A percentile compares a stretch with the other conserved stretches of the same genome.
These are phyloP conservation scores for Alternaria conjuncta DNA, from an alignment of 2,329 filamentous ascomycete genomes.

Conservation along the genomic window DNA sequence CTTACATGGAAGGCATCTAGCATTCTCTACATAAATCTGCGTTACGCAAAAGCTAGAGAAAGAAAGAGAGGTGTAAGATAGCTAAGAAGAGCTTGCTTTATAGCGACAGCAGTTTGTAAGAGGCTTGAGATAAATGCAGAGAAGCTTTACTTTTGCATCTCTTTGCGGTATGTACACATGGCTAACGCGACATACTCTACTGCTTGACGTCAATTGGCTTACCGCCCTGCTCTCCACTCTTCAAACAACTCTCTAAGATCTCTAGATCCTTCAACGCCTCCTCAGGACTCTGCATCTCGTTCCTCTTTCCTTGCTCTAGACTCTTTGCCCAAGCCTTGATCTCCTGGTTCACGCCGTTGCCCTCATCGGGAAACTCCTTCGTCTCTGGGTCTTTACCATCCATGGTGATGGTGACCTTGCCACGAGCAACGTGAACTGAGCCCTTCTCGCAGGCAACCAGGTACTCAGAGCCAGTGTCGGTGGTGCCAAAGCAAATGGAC, in stretches of 20 bases:
- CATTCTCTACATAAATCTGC: not conserved
- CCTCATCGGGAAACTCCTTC: slow-evolving; percentile 57
- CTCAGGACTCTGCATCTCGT: slow-evolving; percentile 62
- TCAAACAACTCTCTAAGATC: slow-evolving; percentile 54
- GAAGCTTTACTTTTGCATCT: not conserved
- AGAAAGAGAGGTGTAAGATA: not conserved
- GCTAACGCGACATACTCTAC: not conserved
- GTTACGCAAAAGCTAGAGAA: not conserved
- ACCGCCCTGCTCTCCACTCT: slow-evolving; percentile 50
- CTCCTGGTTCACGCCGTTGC: slow-evolving; percentile 64
- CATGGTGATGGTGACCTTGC: slow-evolving; percentile 43
- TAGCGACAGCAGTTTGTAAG: not conserved
- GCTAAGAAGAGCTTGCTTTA: too few relatives aligned
- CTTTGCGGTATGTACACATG: too few relatives aligned
- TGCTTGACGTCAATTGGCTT: slow-evolving; percentile 33
- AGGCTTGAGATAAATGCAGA: not conserved
- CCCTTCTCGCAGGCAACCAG: slow-evolving; percentile 65
- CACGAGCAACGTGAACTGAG: slow-evolving; percentile 58
- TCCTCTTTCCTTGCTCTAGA: slow-evolving; percentile 55
- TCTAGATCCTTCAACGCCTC: slow-evolving; percentile 68
- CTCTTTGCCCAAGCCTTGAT: slow-evolving; percentile 66
- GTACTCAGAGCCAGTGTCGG: slow-evolving; percentile 62
- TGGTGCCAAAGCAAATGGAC: slow-evolving; percentile 64
- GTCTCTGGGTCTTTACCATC: slow-evolving; percentile 40
- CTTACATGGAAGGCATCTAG: not conserved